A percentile compares a stretch with the other conserved stretches of the same genome.
These are phyloP conservation scores for Saturnispora silvae DNA, from an alignment of 805 yeast genomes.

Conservation along the genomic window DNA sequence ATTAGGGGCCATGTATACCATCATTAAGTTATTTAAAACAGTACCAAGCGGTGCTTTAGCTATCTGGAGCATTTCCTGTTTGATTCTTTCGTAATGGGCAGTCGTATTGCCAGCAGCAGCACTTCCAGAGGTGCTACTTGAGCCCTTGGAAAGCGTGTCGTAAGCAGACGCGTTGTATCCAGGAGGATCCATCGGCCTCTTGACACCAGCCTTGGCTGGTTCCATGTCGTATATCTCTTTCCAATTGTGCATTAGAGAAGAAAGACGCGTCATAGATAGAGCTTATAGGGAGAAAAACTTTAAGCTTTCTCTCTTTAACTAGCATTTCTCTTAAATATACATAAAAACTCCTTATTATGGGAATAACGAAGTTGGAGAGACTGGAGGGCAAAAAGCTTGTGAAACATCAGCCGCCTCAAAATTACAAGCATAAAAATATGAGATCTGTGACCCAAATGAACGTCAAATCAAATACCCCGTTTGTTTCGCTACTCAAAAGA, in stretches of 20 bases:
- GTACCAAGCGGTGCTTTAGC: slow-evolving; percentile 72
- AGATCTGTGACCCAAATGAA: slow-evolving; percentile 40
- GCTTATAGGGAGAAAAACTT: too few species aligned
- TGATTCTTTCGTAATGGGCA: slow-evolving; percentile 30
- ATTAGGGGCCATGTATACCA: slow-evolving; percentile 91
- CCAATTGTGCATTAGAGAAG: neutral
- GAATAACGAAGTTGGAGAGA: slow-evolving; percentile 2
- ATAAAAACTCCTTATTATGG: too few species aligned
- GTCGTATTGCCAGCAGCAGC: slow-evolving; percentile 20
- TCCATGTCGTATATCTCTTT: neutral
- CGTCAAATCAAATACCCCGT: slow-evolving; percentile 60
- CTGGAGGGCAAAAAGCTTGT: slow-evolving; percentile 28
- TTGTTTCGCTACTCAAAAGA: slow-evolving; percentile 59
- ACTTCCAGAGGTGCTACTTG: neutral
- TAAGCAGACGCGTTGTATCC: neutral
- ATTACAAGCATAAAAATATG: slow-evolving; percentile 27
- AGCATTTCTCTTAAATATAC: too few species aligned
- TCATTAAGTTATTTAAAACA: slow-evolving; percentile 81
- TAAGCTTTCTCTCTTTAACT: too few species aligned
- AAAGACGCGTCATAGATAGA: neutral
- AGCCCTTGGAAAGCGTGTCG: neutral
- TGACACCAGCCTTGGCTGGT: neutral
- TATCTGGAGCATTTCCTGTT: slow-evolving; percentile 76
- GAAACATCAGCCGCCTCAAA: slow-evolving; percentile 45
- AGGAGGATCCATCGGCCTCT: neutral